phyloP scores from a whole-genome alignment of 441 rosid species.

The Gossypium gossypioides region DNA sequence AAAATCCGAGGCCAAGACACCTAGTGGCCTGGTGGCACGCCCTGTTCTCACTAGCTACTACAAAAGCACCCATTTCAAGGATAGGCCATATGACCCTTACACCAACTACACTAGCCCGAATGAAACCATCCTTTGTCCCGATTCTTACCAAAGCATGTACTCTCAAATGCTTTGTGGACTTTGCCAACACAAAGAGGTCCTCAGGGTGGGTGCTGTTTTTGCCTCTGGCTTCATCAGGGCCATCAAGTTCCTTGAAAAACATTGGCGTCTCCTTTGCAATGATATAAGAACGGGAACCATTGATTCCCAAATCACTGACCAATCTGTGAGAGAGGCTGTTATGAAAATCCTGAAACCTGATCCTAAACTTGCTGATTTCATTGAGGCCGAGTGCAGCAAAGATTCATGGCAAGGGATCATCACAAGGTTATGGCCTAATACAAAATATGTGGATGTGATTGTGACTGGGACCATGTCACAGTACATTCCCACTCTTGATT shows the following conservation, averaged over 20 bases:
- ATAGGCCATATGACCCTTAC: constrained; percentile 78
- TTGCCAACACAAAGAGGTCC: constrained; percentile 66
- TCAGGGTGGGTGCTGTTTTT: constrained; percentile 90
- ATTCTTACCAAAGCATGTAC: constrained; percentile 93
- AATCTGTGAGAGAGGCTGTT: constrained; percentile 58
- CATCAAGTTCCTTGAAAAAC: constrained; percentile 75
- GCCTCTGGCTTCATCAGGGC: constrained; percentile 97
- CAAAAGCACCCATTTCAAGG: constrained; percentile 71
- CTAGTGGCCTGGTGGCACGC: constrained; percentile 77
- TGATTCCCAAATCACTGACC: constrained; percentile 57
- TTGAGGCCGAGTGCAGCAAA: constrained; percentile 48
- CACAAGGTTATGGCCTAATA: constrained; percentile 84
- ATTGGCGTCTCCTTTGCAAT: constrained; percentile 47
- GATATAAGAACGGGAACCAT: constrained; percentile 63
- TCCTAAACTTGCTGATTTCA: constrained; percentile 64
- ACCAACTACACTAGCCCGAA: constrained; percentile 96
- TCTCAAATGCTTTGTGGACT: constrained; percentile 94
- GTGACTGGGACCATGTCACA: constrained; percentile 77
- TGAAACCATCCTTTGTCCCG: constrained; percentile 83
- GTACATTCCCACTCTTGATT: constrained; percentile 62
- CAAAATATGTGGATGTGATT: constrained; percentile 79
- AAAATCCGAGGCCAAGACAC: constrained; percentile 81
- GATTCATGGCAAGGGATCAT: constrained; percentile 87
- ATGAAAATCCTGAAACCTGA: constrained; percentile 66
- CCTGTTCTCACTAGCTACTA: constrained; percentile 90